phyloP scores from a whole-genome alignment of 768 basidiomycete genomes.

The Rhodosporidiobolus odoratus region DNA sequence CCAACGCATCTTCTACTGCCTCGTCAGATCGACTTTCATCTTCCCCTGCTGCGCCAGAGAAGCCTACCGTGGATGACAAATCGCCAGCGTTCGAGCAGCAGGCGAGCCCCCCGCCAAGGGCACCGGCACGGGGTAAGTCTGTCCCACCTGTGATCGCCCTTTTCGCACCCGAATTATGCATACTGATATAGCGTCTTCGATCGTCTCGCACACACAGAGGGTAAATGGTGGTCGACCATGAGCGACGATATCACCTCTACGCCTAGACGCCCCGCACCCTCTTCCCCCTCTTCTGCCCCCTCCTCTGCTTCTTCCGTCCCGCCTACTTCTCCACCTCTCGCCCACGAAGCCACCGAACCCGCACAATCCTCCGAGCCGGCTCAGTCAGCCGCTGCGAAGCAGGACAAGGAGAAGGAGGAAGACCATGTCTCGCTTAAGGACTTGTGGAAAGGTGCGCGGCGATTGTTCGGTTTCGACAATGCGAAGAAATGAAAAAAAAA shows the following conservation, averaged over 20 bases:
- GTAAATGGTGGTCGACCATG: conserved; percentile 34
- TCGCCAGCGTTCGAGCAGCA: conserved; percentile 29
- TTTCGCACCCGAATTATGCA: no score
- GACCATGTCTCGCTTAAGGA: conserved; percentile 17
- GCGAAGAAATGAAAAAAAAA: no score
- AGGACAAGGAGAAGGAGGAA: conserved; percentile 1
- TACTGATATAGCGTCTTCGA: not conserved
- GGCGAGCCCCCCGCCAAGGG: conserved; percentile 26
- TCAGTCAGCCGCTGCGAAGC: not conserved
- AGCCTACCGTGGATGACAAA: not conserved
- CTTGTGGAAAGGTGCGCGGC: conserved; percentile 36
- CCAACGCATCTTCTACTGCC: not conserved
- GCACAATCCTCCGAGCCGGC: not conserved
- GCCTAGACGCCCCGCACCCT: not conserved
- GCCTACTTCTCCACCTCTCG: not conserved
- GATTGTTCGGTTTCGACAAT: conserved; percentile 9
- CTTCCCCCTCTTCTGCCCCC: not conserved
- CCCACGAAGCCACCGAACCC: not conserved
- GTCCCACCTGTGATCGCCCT: not conserved
- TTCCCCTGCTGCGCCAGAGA: not conserved
- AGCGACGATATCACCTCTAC: conserved; percentile 28
- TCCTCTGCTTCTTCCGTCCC: not conserved
- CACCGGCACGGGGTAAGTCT: conserved; percentile 2
- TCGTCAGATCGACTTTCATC: not conserved
- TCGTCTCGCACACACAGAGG: not conserved